A percentile compares a stretch with the other conserved stretches of the same genome.
Evolutionary conservation across 495 filamentous ascomycete species (phyloP).

Genomic region (Aspergillus kassunensis): DNA sequence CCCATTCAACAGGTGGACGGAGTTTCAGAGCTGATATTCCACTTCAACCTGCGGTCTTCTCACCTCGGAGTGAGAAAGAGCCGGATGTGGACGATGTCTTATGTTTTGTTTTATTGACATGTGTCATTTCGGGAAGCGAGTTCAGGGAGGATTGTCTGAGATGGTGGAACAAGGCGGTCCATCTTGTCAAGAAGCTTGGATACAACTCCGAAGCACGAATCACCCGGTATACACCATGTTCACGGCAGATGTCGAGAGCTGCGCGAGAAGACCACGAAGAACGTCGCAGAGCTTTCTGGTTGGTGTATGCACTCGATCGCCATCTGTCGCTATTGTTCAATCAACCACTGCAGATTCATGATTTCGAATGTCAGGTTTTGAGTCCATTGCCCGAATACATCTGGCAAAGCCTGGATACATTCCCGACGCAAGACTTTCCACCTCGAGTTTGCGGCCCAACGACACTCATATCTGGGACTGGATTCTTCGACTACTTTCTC

Average conservation of each 20-base stretch:
- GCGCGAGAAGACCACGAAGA: constrained; percentile 42
- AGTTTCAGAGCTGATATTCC: background rate
- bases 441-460: constrained; percentile 23
- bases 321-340: constrained; percentile 52
- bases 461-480: constrained; percentile 23
- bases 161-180: constrained; percentile 30
- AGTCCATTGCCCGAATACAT: constrained; percentile 29
- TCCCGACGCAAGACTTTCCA: constrained; percentile 21
- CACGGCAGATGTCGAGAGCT: constrained; percentile 1
- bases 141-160: constrained; percentile 31
- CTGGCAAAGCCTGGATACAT: constrained; percentile 31
- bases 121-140: constrained; percentile 28
- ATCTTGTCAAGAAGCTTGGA: constrained; percentile 6
- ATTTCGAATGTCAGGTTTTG: constrained; percentile 40
- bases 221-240: background rate
- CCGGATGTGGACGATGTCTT: constrained; percentile 22
- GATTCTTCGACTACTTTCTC: constrained; percentile 75
- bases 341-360: constrained; percentile 39
- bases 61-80: background rate
- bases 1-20: background rate
- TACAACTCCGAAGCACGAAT: constrained; percentile 8
- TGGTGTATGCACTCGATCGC: constrained; percentile 47
- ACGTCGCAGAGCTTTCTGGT: constrained; percentile 47
- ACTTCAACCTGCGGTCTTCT: background rate
- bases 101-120: constrained; percentile 25